Base-by-base conservation (phyloP, 2,329 filamentous ascomycete species). In the Didymella glomerata region DNA sequence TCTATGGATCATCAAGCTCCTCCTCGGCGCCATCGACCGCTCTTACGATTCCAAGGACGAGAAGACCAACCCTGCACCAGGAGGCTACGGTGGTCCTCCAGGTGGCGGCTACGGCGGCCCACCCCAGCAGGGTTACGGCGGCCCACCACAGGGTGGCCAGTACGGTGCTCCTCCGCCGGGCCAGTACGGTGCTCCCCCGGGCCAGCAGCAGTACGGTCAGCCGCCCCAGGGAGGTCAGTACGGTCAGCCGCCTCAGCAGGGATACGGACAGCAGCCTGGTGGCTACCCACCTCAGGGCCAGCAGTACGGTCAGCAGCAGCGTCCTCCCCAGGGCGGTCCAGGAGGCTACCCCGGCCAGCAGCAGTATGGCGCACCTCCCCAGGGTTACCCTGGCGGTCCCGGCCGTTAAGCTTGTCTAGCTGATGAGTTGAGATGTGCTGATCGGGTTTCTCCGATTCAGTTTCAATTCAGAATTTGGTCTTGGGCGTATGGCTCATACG, bases 31-130 rank as follows among this genome's bases (percentile, higher is more conserved):
- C 36, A 88, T 90, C 69, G 88, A 90, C 68, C 80, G 83, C 24
- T 86, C 85, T 20, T 89, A 89, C 65, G 87, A 89, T 64, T 83
- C 81, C 66, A 87, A 89, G 73, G 87, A 89, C 63, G 87, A 89
- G 75, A 86, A 86, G 73, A 73, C 75, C 6, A 78, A 78, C 62
- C 75, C 74, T 24, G 74, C 74, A 24, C 65, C 67, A 27, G 71
- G 72, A 45, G 65, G 66, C n/a, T 72, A 76, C 40, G 70, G 71
- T 14, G 72, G 66, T 30, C 63, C 68, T 53, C 74, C 68, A 18
- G 65, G 57, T 24, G 62, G 62, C 49, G 69, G 78, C 63, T 77
- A 78, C 50, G 62, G 65, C 16, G 68, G 63, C 42, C 66, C 57
- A 20, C 63, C 63, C 14, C 65, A 63, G 52, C 64, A 63, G 27